phyloP scores from a whole-genome alignment of 164 flowering plant species.

The Umbellularia californica region DNA sequence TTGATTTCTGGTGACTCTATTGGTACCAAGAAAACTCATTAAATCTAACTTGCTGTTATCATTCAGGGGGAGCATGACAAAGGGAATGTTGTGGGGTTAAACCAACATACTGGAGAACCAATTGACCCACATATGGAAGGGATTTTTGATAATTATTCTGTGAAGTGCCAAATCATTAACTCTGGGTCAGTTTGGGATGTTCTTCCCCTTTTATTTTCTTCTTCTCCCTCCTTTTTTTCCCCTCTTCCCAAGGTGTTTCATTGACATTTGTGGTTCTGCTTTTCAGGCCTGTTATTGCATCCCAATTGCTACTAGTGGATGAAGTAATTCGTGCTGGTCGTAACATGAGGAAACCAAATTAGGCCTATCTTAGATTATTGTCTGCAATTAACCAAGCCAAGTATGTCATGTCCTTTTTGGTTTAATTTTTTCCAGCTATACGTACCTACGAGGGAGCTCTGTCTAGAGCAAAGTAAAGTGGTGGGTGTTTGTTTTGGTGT shows the following conservation, averaged over 20 bases:
- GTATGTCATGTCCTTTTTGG: too few species aligned
- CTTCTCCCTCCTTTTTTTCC: background rate
- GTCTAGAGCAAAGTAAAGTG: background rate
- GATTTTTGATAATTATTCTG: slow-evolving; percentile 93
- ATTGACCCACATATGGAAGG: slow-evolving; percentile 97
- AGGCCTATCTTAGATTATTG: slow-evolving; percentile 10
- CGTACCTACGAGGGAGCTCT: background rate
- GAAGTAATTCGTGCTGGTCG: slow-evolving; percentile 99
- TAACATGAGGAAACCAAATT: slow-evolving; percentile 90
- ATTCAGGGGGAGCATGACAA: slow-evolving; percentile 92
- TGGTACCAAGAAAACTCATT: background rate
- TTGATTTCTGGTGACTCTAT: background rate
- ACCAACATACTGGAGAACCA: slow-evolving; percentile 84
- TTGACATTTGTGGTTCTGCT: background rate
- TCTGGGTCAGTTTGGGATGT: slow-evolving; percentile 59
- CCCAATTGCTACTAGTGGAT: slow-evolving; percentile 90
- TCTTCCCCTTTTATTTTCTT: background rate
- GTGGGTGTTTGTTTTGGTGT: background rate
- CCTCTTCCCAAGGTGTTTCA: background rate
- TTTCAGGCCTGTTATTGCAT: slow-evolving; percentile 92
- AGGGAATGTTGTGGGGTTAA: slow-evolving; percentile 86
- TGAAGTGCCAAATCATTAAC: slow-evolving; percentile 90
- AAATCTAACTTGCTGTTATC: background rate
- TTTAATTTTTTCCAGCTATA: background rate
- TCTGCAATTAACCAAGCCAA: background rate